Conservation (phyloP, 352 stramenopile genomes). For the Pythium apleroticum region DNA sequence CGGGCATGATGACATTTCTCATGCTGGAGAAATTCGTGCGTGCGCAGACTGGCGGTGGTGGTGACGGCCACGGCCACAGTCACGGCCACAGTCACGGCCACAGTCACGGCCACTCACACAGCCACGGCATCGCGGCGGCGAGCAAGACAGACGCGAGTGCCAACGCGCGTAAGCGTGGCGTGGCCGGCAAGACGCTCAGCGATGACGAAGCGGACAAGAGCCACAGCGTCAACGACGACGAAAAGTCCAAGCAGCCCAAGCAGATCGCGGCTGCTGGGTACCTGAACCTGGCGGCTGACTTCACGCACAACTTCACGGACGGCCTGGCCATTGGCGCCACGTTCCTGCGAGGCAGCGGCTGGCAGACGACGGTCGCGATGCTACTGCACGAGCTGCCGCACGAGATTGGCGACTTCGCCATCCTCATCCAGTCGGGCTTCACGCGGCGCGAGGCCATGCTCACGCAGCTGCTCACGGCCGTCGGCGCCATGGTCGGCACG, state of each 20-base stretch:
- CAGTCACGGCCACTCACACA: slow-evolving; percentile 34
- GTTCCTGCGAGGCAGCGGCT: slow-evolving; percentile 76
- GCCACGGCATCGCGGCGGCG: slow-evolving; percentile 30
- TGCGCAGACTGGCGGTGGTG: slow-evolving; percentile 44
- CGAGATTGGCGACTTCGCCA: slow-evolving; percentile 92
- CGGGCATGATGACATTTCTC: slow-evolving; percentile 69
- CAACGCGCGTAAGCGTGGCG: slow-evolving; percentile 4
- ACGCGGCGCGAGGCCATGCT: slow-evolving; percentile 88
- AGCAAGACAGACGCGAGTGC: slow-evolving; percentile 7
- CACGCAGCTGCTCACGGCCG: slow-evolving; percentile 90
- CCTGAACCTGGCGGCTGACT: slow-evolving; percentile 90
- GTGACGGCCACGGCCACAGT: slow-evolving; percentile 27
- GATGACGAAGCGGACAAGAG: slow-evolving; percentile 20
- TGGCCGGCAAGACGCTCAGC: slow-evolving; percentile 33
- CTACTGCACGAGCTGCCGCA: slow-evolving; percentile 91
- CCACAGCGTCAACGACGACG: slow-evolving; percentile 22
- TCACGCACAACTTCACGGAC: slow-evolving; percentile 94
- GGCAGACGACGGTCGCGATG: slow-evolving; percentile 87
- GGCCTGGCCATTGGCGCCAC: slow-evolving; percentile 92
- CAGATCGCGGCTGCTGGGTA: slow-evolving; percentile 82
- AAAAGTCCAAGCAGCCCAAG: slow-evolving; percentile 25
- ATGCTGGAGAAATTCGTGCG: slow-evolving; percentile 85
- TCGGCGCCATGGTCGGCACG: slow-evolving; percentile 90
- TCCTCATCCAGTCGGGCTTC: slow-evolving; percentile 91
- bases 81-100: slow-evolving; percentile 29